A percentile compares a stretch with the other conserved stretches of the same genome.
phyloP scores from a whole-genome alignment of 2,329 filamentous ascomycete genomes.

The Beauveria bassiana region DNA sequence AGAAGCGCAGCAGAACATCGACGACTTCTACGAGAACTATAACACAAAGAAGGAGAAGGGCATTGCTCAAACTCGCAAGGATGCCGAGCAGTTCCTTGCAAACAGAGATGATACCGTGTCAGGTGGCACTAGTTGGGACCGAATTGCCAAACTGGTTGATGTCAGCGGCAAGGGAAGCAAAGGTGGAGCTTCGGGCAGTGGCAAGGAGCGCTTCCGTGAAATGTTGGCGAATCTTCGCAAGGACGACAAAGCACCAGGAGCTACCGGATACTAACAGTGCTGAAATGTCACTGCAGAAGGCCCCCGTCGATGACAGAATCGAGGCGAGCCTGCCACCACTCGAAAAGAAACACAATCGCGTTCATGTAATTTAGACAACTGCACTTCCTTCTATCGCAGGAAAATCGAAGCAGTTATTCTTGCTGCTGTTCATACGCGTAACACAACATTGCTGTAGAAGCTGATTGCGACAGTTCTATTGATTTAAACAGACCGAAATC shows the following conservation, averaged over 20 bases:
- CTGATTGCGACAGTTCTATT: neutral
- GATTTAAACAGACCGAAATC: neutral
- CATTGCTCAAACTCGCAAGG: conserved; percentile 77
- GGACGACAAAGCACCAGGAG: conserved; percentile 76
- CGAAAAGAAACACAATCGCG: neutral
- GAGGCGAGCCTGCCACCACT: too few species aligned
- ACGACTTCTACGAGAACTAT: conserved; percentile 99
- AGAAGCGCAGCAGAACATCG: conserved; percentile 88
- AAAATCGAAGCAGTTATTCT: neutral
- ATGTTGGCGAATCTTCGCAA: conserved; percentile 80
- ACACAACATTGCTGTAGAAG: neutral
- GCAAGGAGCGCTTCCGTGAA: conserved; percentile 95
- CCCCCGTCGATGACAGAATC: too few species aligned
- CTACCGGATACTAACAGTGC: conserved; percentile 47
- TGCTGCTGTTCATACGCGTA: neutral
- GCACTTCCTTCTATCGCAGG: neutral
- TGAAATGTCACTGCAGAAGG: neutral
- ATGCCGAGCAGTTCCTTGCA: conserved; percentile 86
- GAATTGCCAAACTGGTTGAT: conserved; percentile 96
- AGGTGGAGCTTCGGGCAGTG: conserved; percentile 80
- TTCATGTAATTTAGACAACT: conserved; percentile 16
- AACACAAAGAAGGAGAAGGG: conserved; percentile 96
- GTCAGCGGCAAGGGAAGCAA: conserved; percentile 85
- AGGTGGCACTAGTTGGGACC: conserved; percentile 96
- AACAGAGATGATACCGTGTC: conserved; percentile 87